Percentiles rank a stretch among this genome's conserved stretches.
phyloP scores from a whole-genome alignment of 176 grass and related monocot genomes.

The Rhipidocladum racemiflorum region DNA sequence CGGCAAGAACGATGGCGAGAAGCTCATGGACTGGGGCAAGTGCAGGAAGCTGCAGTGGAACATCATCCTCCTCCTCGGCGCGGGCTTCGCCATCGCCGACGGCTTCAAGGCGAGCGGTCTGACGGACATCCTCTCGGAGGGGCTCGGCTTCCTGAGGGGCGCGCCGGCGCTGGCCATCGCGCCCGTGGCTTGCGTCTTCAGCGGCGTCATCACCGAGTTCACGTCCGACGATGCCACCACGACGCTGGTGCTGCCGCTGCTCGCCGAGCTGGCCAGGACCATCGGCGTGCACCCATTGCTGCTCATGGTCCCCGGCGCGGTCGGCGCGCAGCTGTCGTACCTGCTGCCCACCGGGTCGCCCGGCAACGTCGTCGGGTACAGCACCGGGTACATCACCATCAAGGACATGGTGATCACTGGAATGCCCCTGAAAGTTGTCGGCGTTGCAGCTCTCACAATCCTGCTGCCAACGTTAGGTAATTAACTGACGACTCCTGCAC shows the following conservation, averaged over 20 bases:
- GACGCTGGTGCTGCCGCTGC: constrained; percentile 65
- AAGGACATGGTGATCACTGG: constrained; percentile 68
- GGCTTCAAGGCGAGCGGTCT: constrained; percentile 74
- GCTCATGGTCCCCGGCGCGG: constrained; percentile 60
- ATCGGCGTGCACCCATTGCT: constrained; percentile 48
- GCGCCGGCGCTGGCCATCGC: constrained; percentile 38
- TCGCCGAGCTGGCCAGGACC: constrained; percentile 60
- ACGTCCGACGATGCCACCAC: constrained; percentile 59
- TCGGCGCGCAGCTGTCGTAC: constrained; percentile 68
- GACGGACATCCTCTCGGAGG: constrained; percentile 40
- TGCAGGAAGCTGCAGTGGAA: constrained; percentile 87
- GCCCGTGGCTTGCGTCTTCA: constrained; percentile 54
- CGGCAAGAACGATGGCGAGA: constrained; percentile 61
- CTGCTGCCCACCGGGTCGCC: constrained; percentile 68
- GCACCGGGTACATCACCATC: constrained; percentile 59
- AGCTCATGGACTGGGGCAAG: constrained; percentile 95
- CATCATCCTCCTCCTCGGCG: constrained; percentile 85
- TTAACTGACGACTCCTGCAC: background rate
- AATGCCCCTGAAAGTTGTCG: constrained; percentile 59
- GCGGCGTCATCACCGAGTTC: constrained; percentile 55
- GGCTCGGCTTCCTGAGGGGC: constrained; percentile 52
- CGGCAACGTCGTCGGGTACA: constrained; percentile 61
- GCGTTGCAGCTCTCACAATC: constrained; percentile 39
- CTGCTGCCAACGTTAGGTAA: constrained; percentile 78
- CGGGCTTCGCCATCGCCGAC: constrained; percentile 82